Conservation (phyloP, 164 flowering plant genomes). For the Vitis labrusca region DNA sequence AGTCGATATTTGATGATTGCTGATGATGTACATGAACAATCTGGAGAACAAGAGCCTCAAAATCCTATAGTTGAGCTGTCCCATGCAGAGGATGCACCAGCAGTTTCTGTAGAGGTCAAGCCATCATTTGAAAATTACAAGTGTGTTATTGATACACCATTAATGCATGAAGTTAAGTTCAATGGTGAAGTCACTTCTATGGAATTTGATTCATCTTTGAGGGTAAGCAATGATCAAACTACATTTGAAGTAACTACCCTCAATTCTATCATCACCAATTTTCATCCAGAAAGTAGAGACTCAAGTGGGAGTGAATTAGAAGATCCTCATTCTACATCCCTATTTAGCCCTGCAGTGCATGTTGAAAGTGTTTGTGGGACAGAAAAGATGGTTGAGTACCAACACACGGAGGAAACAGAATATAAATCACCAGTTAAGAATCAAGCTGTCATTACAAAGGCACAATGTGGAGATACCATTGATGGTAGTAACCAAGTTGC, state of each 20-base stretch:
- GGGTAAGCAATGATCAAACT: conserved; percentile 1
- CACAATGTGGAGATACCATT: conserved; percentile 10
- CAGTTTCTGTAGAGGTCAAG: conserved; percentile 9
- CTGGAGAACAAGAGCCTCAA: conserved; percentile 5
- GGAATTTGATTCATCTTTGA: background rate
- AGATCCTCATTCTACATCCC: background rate
- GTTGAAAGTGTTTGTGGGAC: conserved; percentile 6
- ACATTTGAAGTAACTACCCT: too few relatives aligned
- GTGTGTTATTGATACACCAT: background rate
- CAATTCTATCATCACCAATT: background rate
- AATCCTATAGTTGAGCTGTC: background rate
- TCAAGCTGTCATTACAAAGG: background rate
- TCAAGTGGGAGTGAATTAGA: conserved; percentile 4
- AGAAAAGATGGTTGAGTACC: background rate
- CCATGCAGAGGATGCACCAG: background rate
- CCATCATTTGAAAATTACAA: conserved; percentile 2
- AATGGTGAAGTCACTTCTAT: conserved; percentile 7
- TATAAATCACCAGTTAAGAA: background rate
- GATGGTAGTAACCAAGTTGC: background rate
- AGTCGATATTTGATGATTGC: conserved; percentile 1
- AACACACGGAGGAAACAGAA: background rate
- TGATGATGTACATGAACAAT: conserved; percentile 17
- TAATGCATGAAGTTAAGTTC: background rate
- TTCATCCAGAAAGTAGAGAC: background rate
- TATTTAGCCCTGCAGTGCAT: conserved; percentile 1